These are phyloP conservation scores for Xylariaceae sp. DNA, from an alignment of 2,329 filamentous ascomycete genomes.

Conservation along the genomic window DNA sequence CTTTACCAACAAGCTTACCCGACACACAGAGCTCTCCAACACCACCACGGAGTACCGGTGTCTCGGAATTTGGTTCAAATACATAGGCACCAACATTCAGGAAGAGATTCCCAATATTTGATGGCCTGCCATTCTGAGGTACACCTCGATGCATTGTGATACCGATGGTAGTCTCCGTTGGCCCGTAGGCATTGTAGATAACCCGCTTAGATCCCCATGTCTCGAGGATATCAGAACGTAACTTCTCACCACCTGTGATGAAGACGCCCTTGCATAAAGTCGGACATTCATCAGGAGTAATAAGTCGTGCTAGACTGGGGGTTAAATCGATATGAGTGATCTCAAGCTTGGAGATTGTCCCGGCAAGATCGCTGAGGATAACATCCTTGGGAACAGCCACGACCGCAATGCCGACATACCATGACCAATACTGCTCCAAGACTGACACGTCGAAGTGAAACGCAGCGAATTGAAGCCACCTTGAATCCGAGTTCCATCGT, in stretches of 20 bases:
- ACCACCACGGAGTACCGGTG: constrained; percentile 69
- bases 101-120: constrained; percentile 84
- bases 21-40: constrained; percentile 87
- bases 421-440: constrained; percentile 91
- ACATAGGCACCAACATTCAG: constrained; percentile 83
- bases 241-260: constrained; percentile 83
- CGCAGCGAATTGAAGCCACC: constrained; percentile 89
- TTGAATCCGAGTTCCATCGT: constrained; percentile 67
- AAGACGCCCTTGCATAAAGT: constrained; percentile 77
- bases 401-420: constrained; percentile 82
- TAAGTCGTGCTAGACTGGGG: constrained; percentile 73
- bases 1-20: constrained; percentile 80
- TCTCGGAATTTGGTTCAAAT: constrained; percentile 61
- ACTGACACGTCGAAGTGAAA: constrained; percentile 95
- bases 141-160: constrained; percentile 86
- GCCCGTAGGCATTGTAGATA: constrained; percentile 90
- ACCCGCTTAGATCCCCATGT: constrained; percentile 73
- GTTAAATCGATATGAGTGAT: constrained; percentile 93
- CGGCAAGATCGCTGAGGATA: constrained; percentile 75
- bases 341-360: constrained; percentile 61
- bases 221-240: constrained; percentile 85
- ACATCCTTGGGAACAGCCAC: constrained; percentile 78
- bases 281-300: constrained; percentile 76
- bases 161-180: constrained; percentile 88
- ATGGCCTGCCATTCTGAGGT: constrained; percentile 68